phyloP scores from a whole-genome alignment of 345 rosid species.

The Brassica cretica region DNA sequence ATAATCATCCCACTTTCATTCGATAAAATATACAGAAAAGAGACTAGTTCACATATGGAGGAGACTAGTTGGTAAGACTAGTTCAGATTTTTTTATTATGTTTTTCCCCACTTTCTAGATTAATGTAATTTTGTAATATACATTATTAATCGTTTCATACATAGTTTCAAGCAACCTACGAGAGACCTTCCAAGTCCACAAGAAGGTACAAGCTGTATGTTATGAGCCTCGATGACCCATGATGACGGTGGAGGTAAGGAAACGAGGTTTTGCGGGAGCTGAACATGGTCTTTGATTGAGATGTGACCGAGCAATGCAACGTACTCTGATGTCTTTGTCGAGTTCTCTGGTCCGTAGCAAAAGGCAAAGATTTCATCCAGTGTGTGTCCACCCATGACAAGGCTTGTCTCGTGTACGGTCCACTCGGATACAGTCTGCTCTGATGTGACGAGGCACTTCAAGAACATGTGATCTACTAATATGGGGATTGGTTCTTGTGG shows the following conservation, averaged over 20 bases:
- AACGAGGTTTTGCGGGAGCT: conserved; percentile 27
- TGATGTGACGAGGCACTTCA: no score
- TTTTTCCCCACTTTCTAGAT: background rate
- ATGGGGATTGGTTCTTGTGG: conserved; percentile 35
- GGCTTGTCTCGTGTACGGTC: background rate
- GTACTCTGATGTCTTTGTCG: conserved; percentile 37
- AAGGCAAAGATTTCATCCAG: conserved; percentile 56
- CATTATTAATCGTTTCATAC: background rate
- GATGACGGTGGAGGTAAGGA: conserved; percentile 50
- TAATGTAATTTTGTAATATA: background rate
- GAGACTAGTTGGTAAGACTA: no score
- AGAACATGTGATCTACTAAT: no score
- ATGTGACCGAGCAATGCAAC: conserved; percentile 69
- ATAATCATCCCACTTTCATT: background rate
- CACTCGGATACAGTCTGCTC: no score
- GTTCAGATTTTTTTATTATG: background rate
- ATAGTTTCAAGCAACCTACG: background rate
- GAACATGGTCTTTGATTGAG: conserved; percentile 29
- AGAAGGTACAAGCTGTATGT: conserved; percentile 42
- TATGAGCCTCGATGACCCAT: conserved; percentile 51
- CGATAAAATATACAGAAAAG: background rate
- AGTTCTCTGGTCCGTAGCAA: conserved; percentile 55
- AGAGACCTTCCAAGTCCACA: background rate
- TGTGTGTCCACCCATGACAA: conserved; percentile 54
- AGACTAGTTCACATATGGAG: background rate